A percentile compares a stretch with the other conserved stretches of the same genome.
Conservation (phyloP, 2,329 filamentous ascomycete species). For the Hypoxylon sp. region DNA sequence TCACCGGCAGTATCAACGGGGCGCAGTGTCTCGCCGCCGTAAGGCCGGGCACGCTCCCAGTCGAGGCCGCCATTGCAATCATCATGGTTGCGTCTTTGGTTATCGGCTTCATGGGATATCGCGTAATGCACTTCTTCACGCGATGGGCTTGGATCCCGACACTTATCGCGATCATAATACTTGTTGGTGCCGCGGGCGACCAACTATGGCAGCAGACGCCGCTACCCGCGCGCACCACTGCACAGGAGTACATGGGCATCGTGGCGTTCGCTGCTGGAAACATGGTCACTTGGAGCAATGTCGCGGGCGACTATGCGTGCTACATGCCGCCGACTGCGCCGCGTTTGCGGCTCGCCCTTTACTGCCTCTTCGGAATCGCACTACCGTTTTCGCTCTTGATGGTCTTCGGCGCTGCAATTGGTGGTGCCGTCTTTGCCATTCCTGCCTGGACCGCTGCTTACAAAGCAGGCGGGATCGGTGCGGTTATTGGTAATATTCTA, state of each 20-base stretch:
- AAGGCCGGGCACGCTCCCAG: conserved; percentile 27
- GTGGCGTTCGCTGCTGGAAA: conserved; percentile 45
- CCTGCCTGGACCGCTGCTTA: conserved; percentile 36
- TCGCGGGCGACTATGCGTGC: conserved; percentile 45
- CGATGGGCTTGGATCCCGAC: conserved; percentile 43
- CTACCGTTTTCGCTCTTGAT: conserved; percentile 41
- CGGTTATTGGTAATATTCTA: conserved; percentile 39
- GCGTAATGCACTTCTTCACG: conserved; percentile 39
- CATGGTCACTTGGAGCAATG: conserved; percentile 49
- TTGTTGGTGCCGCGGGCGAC: conserved; percentile 31
- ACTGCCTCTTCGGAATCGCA: conserved; percentile 40
- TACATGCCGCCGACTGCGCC: conserved; percentile 43
- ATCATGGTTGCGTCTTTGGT: conserved; percentile 37
- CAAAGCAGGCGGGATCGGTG: conserved; percentile 36
- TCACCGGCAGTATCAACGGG: conserved; percentile 41
- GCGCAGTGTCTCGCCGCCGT: conserved; percentile 41
- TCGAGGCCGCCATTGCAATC: conserved; percentile 40
- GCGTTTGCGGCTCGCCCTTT: conserved; percentile 31
- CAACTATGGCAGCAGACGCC: conserved; percentile 40
- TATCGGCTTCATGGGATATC: conserved; percentile 41
- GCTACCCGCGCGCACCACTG: conserved; percentile 2
- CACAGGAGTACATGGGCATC: conserved; percentile 42
- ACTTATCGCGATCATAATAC: conserved; percentile 35
- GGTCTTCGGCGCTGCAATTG: conserved; percentile 41
- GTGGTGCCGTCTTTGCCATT: conserved; percentile 36